phyloP scores from a whole-genome alignment of 495 filamentous ascomycete species.

The Hypoxylon crocopeplum region DNA sequence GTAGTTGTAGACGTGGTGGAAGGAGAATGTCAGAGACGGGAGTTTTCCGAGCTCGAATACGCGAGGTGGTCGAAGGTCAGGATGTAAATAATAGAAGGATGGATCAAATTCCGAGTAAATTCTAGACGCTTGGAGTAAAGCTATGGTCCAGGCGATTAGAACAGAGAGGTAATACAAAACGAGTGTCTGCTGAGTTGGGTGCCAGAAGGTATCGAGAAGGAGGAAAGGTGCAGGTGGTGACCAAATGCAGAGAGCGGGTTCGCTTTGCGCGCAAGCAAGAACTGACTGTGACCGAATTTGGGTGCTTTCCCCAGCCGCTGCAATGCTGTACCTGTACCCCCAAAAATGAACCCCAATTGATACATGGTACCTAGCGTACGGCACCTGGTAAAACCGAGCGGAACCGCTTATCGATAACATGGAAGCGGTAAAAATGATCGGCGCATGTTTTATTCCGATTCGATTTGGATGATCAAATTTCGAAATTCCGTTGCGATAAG shows the following conservation, averaged over 20 bases:
- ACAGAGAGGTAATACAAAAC: constrained; percentile 23
- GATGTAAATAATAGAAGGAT: constrained; percentile 24
- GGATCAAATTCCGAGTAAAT: constrained; percentile 21
- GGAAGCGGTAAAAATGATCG: not conserved
- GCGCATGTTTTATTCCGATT: constrained; percentile 18
- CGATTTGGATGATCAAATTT: too few species aligned
- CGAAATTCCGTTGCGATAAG: constrained; percentile 8
- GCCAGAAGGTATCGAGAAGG: constrained; percentile 19
- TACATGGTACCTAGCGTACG: constrained; percentile 7
- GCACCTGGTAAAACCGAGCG: constrained; percentile 21
- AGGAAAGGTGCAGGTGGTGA: constrained; percentile 23
- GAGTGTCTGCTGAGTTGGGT: constrained; percentile 33
- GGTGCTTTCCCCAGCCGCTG: constrained; percentile 9
- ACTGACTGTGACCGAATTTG: constrained; percentile 15
- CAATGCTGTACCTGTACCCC: constrained; percentile 1
- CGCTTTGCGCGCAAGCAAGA: constrained; percentile 32
- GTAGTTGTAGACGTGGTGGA: constrained; percentile 10
- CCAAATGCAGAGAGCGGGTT: constrained; percentile 32
- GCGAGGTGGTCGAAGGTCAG: not conserved
- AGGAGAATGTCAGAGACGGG: constrained; percentile 5
- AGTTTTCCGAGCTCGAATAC: constrained; percentile 29
- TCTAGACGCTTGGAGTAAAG: not conserved
- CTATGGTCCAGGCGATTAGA: constrained; percentile 6
- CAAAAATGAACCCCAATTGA: constrained; percentile 17
- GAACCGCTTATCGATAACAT: constrained; percentile 33